These are phyloP conservation scores for Aureobasidium sp. DNA, from an alignment of 2,329 filamentous ascomycete genomes.

Conservation along the genomic window DNA sequence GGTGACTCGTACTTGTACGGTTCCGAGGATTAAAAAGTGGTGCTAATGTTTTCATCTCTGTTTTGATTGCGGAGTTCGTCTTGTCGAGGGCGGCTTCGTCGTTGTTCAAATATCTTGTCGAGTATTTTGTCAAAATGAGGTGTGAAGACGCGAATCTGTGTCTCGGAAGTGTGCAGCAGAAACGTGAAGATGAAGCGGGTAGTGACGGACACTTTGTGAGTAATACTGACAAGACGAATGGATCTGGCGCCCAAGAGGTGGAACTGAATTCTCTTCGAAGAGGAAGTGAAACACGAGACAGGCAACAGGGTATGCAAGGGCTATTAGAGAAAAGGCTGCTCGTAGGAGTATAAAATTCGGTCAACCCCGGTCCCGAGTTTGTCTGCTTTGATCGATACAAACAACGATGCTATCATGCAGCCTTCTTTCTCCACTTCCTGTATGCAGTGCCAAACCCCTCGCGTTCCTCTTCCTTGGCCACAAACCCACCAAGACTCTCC, in stretches of 20 bases:
- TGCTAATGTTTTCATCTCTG: neutral
- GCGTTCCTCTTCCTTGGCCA: too few species aligned
- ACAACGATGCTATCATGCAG: neutral
- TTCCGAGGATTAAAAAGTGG: neutral
- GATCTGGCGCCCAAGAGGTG: too few species aligned
- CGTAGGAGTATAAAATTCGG: too few species aligned
- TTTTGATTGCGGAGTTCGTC: neutral
- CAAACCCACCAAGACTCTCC: neutral
- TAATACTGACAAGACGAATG: too few species aligned
- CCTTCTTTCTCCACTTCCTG: constrained; percentile 6
- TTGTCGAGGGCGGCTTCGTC: neutral
- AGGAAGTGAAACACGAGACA: too few species aligned
- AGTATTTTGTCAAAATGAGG: neutral
- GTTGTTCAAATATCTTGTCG: neutral
- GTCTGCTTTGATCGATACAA: too few species aligned
- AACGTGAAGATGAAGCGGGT: too few species aligned
- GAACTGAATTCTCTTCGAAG: too few species aligned
- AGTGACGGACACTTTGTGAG: too few species aligned
- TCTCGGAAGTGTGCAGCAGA: too few species aligned
- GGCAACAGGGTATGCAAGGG: too few species aligned
- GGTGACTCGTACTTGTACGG: neutral
- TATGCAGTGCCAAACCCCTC: constrained; percentile 2
- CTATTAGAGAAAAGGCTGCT: too few species aligned
- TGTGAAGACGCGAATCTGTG: neutral
- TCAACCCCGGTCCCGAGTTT: constrained; percentile 32